phyloP scores from a whole-genome alignment of 2,329 filamentous ascomycete species.

The Metarhizium sp. region DNA sequence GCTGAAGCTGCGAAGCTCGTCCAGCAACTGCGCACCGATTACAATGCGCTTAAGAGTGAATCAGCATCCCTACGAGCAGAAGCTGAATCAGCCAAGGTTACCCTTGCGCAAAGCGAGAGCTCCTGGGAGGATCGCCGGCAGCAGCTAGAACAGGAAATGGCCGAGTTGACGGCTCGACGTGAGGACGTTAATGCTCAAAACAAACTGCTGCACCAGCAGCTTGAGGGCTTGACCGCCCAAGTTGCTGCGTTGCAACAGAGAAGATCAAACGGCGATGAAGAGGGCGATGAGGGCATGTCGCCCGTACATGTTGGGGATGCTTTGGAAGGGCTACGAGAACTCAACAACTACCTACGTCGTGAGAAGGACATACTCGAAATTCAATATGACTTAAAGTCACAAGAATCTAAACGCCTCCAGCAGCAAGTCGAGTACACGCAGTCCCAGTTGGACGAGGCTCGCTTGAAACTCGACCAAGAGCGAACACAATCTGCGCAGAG shows the following conservation, averaged over 20 bases:
- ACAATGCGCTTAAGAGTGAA: slow-evolving; percentile 74
- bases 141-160: slow-evolving; percentile 74
- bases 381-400: slow-evolving; percentile 82
- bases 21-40: slow-evolving; percentile 67
- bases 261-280: slow-evolving; percentile 41
- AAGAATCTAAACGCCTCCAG: slow-evolving; percentile 80
- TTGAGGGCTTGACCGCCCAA: slow-evolving; percentile 74
- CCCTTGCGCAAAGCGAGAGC: slow-evolving; percentile 69
- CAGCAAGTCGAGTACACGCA: slow-evolving; percentile 85
- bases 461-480: slow-evolving; percentile 85
- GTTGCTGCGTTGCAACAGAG: slow-evolving; percentile 72
- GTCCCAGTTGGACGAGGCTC: slow-evolving; percentile 78
- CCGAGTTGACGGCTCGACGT: slow-evolving; percentile 66
- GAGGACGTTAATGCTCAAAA: slow-evolving; percentile 87
- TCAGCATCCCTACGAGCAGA: slow-evolving; percentile 67
- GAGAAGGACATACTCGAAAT: slow-evolving; percentile 98
- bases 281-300: slow-evolving; percentile 43
- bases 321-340: slow-evolving; percentile 72
- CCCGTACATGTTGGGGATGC: slow-evolving; percentile 46
- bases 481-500: slow-evolving; percentile 66
- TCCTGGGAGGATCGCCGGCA: slow-evolving; percentile 81
- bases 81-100: slow-evolving; percentile 74
- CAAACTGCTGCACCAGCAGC: slow-evolving; percentile 77
- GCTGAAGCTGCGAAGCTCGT: slow-evolving; percentile 86
- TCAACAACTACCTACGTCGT: slow-evolving; percentile 82